phyloP scores from a whole-genome alignment of 1,284 basidiomycete genomes.

The Vanrija sp. region DNA sequence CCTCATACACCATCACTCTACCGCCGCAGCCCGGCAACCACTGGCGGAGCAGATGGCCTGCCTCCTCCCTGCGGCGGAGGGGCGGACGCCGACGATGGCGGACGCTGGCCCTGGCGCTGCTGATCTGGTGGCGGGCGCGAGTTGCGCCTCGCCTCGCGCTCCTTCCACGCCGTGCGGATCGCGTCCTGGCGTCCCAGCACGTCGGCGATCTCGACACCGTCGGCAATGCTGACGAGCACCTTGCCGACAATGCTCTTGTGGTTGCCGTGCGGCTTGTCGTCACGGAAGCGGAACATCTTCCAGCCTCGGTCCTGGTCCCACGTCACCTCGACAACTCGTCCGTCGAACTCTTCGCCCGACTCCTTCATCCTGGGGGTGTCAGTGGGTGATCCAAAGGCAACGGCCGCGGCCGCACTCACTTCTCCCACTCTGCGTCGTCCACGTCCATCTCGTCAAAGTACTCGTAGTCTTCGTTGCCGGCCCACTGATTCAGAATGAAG shows the following conservation, averaged over 20 bases:
- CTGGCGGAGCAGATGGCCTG: no score
- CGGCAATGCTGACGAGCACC: conserved; percentile 79
- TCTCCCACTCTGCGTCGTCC: conserved; percentile 88
- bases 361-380: conserved; percentile 66
- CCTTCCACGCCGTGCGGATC: conserved; percentile 44
- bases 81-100: background rate
- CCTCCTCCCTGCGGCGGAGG: background rate
- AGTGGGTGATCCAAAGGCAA: background rate
- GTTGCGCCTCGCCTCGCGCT: conserved; percentile 21
- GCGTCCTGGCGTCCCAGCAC: conserved; percentile 51
- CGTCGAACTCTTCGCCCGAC: conserved; percentile 81
- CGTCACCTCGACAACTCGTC: conserved; percentile 87
- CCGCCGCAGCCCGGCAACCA: background rate
- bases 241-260: conserved; percentile 74
- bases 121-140: conserved; percentile 7
- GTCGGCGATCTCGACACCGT: conserved; percentile 80
- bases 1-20: background rate
- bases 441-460: conserved; percentile 84
- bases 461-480: conserved; percentile 66
- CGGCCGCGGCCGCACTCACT: conserved; percentile 53
- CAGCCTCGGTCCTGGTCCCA: conserved; percentile 73
- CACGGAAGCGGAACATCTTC: conserved; percentile 84
- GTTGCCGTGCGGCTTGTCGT: conserved; percentile 88
- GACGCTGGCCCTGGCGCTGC: background rate
- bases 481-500: conserved; percentile 77